Percentiles rank a stretch among this genome's conserved stretches.
phyloP scores from a whole-genome alignment of 2,329 filamentous ascomycete species.

The Aphanoascus verrucosus region DNA sequence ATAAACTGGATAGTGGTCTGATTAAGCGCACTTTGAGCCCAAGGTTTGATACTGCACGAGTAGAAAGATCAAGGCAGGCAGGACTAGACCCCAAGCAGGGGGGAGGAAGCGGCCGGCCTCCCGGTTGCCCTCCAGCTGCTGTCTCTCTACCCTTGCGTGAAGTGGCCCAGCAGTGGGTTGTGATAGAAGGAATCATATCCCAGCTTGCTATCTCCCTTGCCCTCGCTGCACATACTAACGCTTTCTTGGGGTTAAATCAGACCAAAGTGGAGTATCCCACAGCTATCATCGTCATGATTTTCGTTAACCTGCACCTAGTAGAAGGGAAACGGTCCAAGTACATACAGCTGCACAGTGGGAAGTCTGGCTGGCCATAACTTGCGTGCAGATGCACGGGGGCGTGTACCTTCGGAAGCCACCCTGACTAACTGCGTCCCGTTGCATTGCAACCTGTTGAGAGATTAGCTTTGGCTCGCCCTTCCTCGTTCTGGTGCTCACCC shows the following conservation, averaged over 20 bases:
- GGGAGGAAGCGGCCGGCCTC: not conserved
- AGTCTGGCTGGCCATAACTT: too few species aligned
- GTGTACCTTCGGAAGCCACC: not conserved
- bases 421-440: not conserved
- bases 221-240: not conserved
- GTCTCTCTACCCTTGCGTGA: not conserved
- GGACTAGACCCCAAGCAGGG: not conserved
- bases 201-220: not conserved
- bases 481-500: not conserved
- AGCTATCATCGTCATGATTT: not conserved
- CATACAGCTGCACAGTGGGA: too few species aligned
- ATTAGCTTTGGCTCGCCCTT: constrained; percentile 5
- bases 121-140: not conserved
- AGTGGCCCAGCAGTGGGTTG: not conserved
- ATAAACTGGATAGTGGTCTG: not conserved
- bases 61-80: not conserved
- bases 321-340: not conserved
- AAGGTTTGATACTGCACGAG: not conserved
- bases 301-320: not conserved
- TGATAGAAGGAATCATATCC: not conserved
- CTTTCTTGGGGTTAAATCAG: not conserved
- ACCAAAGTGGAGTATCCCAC: not conserved
- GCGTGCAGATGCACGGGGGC: too few species aligned
- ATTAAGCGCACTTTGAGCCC: not conserved
- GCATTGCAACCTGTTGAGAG: not conserved